Evolutionary conservation across 202 grass and related monocot species (phyloP), one percentile per base, ranked within the genome.

Genomic region (Bolboschoenoplectus hybrid): DNA sequence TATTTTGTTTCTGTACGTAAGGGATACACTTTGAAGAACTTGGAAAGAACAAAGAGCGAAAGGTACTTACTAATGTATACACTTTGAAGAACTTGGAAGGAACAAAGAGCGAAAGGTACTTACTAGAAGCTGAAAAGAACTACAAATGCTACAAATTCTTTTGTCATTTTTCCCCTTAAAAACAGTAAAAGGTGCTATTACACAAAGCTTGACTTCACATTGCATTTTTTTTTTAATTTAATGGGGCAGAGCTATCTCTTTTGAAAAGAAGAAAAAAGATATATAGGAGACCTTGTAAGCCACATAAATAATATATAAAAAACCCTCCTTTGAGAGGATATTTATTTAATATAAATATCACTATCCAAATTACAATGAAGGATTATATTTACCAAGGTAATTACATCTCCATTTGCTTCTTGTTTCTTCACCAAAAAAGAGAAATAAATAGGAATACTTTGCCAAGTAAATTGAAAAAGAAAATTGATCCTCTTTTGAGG

Each of bases 271-370:
- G 26, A 26, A 26, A 26, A 26, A 26, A 26, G 26, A 26, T 26
- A 26, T 0, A 26, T 26, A 26, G 26, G 26, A 26, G 26, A 26
- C 26, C 26, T 26, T 26, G 26, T 26, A 26, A 26, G 26, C 26
- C 26, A 26, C 26, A 26, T 26, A 26, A 26, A 26, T 26, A 26
- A 26, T 26, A 26, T 26, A 26, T 26, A 26, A 36, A 36, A 11
- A 20, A 65, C 20, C 1, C 41, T 26, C 69, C 69, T 26, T 75
- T 35, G 71, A 51, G 44, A 2, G 71, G 12, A 40, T 55, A 53
- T 53, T 71, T 76, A 76, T 34, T 76, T 76, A 53, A 17, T 39
- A n/a, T 3, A 12, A 71, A 44, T 70, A 44, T 70, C 39, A 16
- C 5, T n/a, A 13, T 70, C 19, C 41, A 47, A 19, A 72, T 70